Conservation (phyloP, 257 asterid species). For the Fraxinus americana region DNA sequence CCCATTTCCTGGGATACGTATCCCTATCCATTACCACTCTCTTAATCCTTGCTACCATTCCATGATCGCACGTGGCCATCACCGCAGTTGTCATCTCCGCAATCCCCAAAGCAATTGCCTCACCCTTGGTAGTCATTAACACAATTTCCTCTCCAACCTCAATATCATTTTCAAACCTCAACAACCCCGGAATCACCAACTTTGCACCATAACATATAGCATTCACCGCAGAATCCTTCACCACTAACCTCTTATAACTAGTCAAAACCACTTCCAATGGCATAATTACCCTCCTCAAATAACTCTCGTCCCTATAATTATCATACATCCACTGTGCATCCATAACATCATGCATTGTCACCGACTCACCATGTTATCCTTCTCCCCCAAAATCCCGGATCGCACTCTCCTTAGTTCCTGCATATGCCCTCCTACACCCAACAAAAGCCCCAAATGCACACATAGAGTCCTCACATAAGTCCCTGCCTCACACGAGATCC, state of each 20-base stretch:
- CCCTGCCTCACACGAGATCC: slow-evolving; percentile 97
- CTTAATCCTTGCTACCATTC: no score
- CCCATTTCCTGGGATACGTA: slow-evolving; percentile 84
- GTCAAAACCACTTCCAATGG: slow-evolving; percentile 84
- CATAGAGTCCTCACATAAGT: slow-evolving; percentile 91
- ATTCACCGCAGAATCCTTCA: slow-evolving; percentile 52
- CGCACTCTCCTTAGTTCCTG: slow-evolving; percentile 85
- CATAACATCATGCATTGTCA: slow-evolving; percentile 84
- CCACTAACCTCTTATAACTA: slow-evolving; percentile 86
- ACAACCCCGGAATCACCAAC: slow-evolving; percentile 86
- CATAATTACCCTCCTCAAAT: slow-evolving; percentile 89
- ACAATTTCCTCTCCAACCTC: slow-evolving; percentile 86
- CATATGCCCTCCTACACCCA: slow-evolving; percentile 25
- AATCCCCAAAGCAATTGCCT: slow-evolving; percentile 83
- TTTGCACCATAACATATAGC: slow-evolving; percentile 91
- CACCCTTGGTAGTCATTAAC: slow-evolving; percentile 90
- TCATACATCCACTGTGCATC: slow-evolving; percentile 89
- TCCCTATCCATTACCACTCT: no score
- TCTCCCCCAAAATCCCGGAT: slow-evolving; percentile 85
- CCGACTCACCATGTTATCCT: not conserved
- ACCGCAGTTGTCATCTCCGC: slow-evolving; percentile 97
- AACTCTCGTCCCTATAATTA: slow-evolving; percentile 75
- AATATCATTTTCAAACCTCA: slow-evolving; percentile 89
- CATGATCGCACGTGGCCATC: slow-evolving; percentile 8
- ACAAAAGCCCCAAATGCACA: slow-evolving; percentile 44